Evolutionary conservation across 75 land plant genomes (phyloP), one percentile per base, ranked within the genome.

Genomic region (Gnetum montanum): DNA sequence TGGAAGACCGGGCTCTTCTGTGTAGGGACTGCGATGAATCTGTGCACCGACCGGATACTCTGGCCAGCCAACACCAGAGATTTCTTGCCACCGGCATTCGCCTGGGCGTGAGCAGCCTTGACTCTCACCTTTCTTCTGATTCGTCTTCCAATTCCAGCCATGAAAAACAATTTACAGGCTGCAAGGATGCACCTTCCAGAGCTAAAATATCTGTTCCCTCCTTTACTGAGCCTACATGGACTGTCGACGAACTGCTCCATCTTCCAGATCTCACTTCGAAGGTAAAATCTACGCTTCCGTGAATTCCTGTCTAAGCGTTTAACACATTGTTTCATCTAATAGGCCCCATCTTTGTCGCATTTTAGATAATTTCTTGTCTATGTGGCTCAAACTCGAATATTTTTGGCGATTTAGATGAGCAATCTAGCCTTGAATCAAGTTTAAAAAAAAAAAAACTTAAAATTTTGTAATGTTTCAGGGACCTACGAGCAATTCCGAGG

Each of bases 1-100:
- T 84, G 20, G 89, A 88, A 60, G 89, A 88, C 51, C 71, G 92
- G 51, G 89, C 93, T 0, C 67, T 84, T 15, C 72, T 88, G 15
- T 84, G 89, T 60, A 44, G 61, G 30, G 84, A 80, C 19, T 87
- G 92, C 57, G 92, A 87, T 58, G 81, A 80, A 25, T 54, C 78
- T 7, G 68, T 88, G 24, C 93, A 88, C 55, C 47, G 73, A 15
- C 45, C 61, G 1, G 74, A 72, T 25, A 70, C 71, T 4, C 71
- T 73, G 18, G 61, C 89, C 5, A 76, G 68, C 19, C 68, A 74
- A 47, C 93, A 88, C 60, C 80, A 77, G 41, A 45, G 93, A 18
- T 68, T 72, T 41, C 66, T 84, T 3, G 89, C 83, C 36, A 88
- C 89, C 0, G 89, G 89, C 31, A 75, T 88, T 40, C 70, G 71